phyloP scores from a whole-genome alignment of 345 rosid species.

The Eutrema yunnanense region DNA sequence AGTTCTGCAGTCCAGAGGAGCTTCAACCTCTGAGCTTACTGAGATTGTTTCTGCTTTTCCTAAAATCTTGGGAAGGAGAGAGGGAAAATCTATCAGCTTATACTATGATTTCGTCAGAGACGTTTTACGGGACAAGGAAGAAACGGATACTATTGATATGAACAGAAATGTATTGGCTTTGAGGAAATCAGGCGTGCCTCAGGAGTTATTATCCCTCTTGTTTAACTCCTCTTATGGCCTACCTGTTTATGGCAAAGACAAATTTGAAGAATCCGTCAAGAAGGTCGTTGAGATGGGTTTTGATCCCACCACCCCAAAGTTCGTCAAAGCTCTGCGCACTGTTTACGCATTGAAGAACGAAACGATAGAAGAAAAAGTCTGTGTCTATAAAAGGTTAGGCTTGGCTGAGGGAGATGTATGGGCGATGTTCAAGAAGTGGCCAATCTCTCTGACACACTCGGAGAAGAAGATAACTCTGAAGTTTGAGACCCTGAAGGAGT shows the following conservation, averaged over 20 bases:
- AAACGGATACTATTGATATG: background rate
- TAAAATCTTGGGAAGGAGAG: no score
- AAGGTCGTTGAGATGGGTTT: constrained; percentile 3
- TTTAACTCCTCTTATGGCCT: background rate
- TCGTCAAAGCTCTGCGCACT: background rate
- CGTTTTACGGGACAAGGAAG: no score
- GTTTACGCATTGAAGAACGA: background rate
- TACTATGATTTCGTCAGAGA: no score
- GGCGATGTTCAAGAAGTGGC: background rate
- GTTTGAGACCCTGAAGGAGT: background rate
- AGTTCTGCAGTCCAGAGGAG: constrained; percentile 12
- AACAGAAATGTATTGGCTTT: background rate
- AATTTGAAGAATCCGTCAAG: background rate
- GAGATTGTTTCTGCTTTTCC: no score
- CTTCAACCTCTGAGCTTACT: no score
- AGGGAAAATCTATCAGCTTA: no score
- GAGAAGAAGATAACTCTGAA: background rate
- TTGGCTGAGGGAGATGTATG: background rate
- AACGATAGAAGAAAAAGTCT: background rate
- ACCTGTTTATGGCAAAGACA: background rate
- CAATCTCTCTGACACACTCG: background rate
- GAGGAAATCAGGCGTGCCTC: background rate
- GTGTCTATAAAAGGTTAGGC: background rate
- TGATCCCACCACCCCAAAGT: background rate
- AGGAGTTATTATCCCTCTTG: background rate